phyloP scores from a whole-genome alignment of 805 yeast species.

The Scheffersomyces lignosus region DNA sequence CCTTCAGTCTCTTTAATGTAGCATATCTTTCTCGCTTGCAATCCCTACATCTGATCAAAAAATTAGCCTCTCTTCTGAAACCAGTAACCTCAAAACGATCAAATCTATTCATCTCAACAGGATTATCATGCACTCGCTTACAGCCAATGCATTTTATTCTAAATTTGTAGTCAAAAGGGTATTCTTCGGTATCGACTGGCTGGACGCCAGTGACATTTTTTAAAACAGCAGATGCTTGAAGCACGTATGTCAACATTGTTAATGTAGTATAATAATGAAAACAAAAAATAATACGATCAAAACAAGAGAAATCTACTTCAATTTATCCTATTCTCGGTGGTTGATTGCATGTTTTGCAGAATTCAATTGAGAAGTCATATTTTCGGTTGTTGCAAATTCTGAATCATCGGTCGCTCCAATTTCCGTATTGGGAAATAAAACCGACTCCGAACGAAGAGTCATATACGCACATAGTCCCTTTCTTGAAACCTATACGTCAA shows the following conservation, averaged over 20 bases:
- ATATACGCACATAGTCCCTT: too few relatives aligned
- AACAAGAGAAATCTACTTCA: too few relatives aligned
- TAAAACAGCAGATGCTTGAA: constrained; percentile 4
- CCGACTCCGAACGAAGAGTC: too few relatives aligned
- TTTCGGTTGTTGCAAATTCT: too few relatives aligned
- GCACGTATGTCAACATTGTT: constrained; percentile 2
- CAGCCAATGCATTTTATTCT: constrained; percentile 4
- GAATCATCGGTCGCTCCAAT: too few relatives aligned
- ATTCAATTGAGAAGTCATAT: too few relatives aligned
- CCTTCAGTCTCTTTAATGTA: constrained; percentile 1
- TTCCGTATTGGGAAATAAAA: too few relatives aligned
- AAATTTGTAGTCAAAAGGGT: constrained; percentile 7
- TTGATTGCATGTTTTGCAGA: too few relatives aligned
- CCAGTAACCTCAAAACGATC: constrained; percentile 1
- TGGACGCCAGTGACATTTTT: constrained; percentile 4
- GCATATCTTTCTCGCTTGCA: constrained; percentile 7
- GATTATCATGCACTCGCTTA: constrained; percentile 1
- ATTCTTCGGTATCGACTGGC: constrained; percentile 5
- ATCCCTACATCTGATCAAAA: constrained; percentile 4
- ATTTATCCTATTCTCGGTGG: too few relatives aligned
- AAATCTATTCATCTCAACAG: constrained; percentile 5
- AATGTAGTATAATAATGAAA: too few relatives aligned
- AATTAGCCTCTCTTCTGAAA: constrained; percentile 3
- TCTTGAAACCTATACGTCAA: too few relatives aligned
- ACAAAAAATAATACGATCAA: too few relatives aligned